These are phyloP conservation scores for Diaporthe vexans DNA, from an alignment of 2,329 filamentous ascomycete species.

Conservation along the genomic window DNA sequence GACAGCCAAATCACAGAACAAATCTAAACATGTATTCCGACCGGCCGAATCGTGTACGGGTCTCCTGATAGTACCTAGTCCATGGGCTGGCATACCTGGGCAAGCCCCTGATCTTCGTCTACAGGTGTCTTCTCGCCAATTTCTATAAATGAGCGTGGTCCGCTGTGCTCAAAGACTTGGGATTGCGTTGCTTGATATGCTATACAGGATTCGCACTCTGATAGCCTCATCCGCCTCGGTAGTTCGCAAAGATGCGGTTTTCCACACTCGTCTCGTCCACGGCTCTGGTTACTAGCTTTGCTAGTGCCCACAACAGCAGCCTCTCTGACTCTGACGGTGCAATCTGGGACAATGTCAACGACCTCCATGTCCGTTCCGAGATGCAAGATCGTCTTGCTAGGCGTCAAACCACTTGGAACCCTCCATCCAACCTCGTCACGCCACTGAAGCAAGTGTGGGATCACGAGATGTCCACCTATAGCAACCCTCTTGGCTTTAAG, in stretches of 20 bases:
- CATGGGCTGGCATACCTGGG: no score
- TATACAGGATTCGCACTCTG: neutral
- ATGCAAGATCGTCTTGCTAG: slow-evolving; percentile 15
- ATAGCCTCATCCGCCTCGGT: neutral
- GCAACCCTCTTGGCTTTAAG: slow-evolving; percentile 18
- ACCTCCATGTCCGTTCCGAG: slow-evolving; percentile 3
- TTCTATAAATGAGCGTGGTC: neutral
- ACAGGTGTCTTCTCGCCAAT: neutral
- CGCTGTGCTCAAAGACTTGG: neutral
- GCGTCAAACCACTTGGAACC: slow-evolving; percentile 15
- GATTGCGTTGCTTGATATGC: neutral
- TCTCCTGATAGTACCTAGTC: neutral
- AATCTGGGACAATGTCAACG: slow-evolving; percentile 7
- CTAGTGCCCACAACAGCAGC: slow-evolving; percentile 18
- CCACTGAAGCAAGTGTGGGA: slow-evolving; percentile 20
- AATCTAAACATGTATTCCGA: neutral
- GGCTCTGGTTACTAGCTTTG: neutral
- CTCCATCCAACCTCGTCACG: slow-evolving; percentile 10
- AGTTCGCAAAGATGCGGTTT: neutral
- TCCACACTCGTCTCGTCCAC: neutral
- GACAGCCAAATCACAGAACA: neutral
- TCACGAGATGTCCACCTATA: slow-evolving; percentile 14
- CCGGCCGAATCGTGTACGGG: neutral
- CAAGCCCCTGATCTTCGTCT: neutral
- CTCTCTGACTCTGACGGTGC: slow-evolving; percentile 2